phyloP scores from a whole-genome alignment of 768 basidiomycete species.

The Trametes cubensis region DNA sequence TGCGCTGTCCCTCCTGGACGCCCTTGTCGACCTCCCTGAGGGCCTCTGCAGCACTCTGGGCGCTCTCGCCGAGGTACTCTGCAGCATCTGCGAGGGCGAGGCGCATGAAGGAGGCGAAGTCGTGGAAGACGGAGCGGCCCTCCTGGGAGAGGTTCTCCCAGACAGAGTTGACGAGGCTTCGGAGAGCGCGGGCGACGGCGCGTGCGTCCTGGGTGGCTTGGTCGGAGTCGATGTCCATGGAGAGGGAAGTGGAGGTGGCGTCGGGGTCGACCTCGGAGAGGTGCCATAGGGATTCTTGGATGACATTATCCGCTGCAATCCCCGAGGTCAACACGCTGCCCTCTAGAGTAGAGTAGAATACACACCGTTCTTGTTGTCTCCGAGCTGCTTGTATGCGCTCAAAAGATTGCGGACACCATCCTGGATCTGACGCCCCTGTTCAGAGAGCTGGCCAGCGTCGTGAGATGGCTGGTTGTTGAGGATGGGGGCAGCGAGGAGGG shows the following conservation, averaged over 20 bases:
- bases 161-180: constrained; percentile 52
- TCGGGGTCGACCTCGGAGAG: constrained; percentile 56
- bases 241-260: constrained; percentile 38
- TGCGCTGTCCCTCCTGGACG: constrained; percentile 62
- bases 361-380: constrained; percentile 59
- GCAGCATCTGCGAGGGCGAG: constrained; percentile 69
- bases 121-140: constrained; percentile 54
- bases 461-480: constrained; percentile 46
- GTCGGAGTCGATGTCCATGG: constrained; percentile 40
- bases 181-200: constrained; percentile 52
- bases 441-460: constrained; percentile 49
- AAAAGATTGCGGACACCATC: constrained; percentile 54
- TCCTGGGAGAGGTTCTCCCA: constrained; percentile 59
- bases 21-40: constrained; percentile 59
- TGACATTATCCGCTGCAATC: constrained; percentile 59
- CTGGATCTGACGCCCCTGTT: constrained; percentile 56
- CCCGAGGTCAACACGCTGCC: not conserved
- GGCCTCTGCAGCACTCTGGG: constrained; percentile 51
- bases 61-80: constrained; percentile 56
- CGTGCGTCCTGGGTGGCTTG: constrained; percentile 53
- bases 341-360: not conserved
- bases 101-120: constrained; percentile 66
- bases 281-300: constrained; percentile 71
- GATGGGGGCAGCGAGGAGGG: constrained; percentile 52
- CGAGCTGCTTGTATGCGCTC: constrained; percentile 58